These are phyloP conservation scores for Casuarina cunninghamiana DNA, from an alignment of 306 rosid species.

Conservation along the genomic window DNA sequence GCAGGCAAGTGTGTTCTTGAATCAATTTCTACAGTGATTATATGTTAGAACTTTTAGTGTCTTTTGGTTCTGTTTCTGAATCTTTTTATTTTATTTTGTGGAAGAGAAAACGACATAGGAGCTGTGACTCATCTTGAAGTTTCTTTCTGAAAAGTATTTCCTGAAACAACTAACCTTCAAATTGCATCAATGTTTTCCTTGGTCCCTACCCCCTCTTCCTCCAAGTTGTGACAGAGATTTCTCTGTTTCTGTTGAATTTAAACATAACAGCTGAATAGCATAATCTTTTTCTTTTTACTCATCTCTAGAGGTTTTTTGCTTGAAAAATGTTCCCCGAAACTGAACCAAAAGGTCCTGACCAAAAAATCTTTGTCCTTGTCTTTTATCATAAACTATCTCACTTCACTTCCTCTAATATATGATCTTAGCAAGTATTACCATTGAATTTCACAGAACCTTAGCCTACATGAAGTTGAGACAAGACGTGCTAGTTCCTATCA, in stretches of 20 bases:
- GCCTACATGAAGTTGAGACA: conserved; percentile 56
- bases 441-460: conserved; percentile 52
- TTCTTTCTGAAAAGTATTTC: background rate
- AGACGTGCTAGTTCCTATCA: conserved; percentile 98
- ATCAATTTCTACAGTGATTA: background rate
- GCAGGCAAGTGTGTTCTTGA: conserved; percentile 55
- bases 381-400: conserved; percentile 3
- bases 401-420: conserved; percentile 16
- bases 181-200: background rate
- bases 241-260: background rate
- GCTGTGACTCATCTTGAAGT: conserved; percentile 6
- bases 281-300: background rate
- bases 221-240: background rate
- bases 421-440: conserved; percentile 24
- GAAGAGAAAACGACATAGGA: background rate
- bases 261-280: background rate
- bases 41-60: conserved; percentile 7
- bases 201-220: background rate
- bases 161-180: background rate
- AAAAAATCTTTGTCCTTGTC: conserved; percentile 12
- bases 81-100: background rate
- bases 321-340: conserved; percentile 1
- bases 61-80: background rate
- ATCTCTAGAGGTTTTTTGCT: background rate
- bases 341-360: conserved; percentile 1